A percentile compares a stretch with the other conserved stretches of the same genome.
Conservation (phyloP, 164 flowering plant species). For the Liquidambar formosana region DNA sequence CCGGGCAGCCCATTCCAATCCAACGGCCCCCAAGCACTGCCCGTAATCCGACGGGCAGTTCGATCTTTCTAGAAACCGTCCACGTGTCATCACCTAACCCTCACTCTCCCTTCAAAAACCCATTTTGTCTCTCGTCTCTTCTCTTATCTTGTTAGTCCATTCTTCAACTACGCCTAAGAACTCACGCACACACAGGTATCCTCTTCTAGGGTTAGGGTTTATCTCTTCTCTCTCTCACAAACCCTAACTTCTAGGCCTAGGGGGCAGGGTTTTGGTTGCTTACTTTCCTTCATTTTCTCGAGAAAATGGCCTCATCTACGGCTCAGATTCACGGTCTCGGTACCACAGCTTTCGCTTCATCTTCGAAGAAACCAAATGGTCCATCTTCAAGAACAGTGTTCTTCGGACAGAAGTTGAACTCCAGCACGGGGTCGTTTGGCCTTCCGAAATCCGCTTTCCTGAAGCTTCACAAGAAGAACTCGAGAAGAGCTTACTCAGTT, state of each 20-base stretch:
- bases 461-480: conserved; percentile 6
- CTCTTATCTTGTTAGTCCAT: too few species aligned
- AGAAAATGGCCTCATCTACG: conserved; percentile 34
- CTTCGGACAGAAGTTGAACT: conserved; percentile 22
- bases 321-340: conserved; percentile 41
- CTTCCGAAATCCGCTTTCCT: conserved; percentile 16
- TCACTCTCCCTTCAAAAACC: too few species aligned
- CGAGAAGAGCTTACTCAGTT: neutral
- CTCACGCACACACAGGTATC: too few species aligned
- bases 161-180: too few species aligned
- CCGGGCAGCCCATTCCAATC: too few species aligned
- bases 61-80: too few species aligned
- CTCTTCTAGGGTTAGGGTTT: too few species aligned
- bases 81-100: too few species aligned
- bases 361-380: conserved; percentile 1
- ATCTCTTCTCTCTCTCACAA: too few species aligned
- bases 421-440: conserved; percentile 4
- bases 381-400: conserved; percentile 16
- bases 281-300: neutral
- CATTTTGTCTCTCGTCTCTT: too few species aligned
- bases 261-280: neutral
- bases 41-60: too few species aligned
- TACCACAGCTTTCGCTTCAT: conserved; percentile 5
- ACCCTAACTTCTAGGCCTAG: neutral
- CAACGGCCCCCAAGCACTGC: too few species aligned